Evolutionary conservation across 768 basidiomycete species (phyloP).

Genomic region (Tricholoma matsutake): DNA sequence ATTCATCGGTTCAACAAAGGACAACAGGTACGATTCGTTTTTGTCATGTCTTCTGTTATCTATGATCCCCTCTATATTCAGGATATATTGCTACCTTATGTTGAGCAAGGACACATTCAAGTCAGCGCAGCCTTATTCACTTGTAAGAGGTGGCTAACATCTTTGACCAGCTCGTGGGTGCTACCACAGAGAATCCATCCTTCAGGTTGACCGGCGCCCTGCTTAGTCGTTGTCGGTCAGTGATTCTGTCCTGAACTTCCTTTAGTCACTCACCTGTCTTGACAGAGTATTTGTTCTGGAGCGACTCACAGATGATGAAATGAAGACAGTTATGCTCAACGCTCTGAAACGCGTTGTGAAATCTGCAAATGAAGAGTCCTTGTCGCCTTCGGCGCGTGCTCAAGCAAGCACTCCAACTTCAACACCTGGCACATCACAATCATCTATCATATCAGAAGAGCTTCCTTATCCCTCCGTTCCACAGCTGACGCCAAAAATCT

Average conservation of each 20-base stretch:
- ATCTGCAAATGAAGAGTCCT: constrained; percentile 5
- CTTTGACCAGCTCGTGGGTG: constrained; percentile 60
- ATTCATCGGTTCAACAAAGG: constrained; percentile 76
- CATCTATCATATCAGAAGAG: constrained; percentile 17
- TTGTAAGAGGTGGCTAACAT: not conserved
- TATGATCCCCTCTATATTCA: constrained; percentile 23
- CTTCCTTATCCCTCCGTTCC: constrained; percentile 19
- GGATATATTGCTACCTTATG: constrained; percentile 79
- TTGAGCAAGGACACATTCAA: constrained; percentile 77
- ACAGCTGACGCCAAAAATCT: constrained; percentile 45
- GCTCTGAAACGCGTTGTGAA: constrained; percentile 36
- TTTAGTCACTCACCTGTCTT: constrained; percentile 17
- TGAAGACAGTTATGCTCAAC: constrained; percentile 53
- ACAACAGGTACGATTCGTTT: constrained; percentile 48
- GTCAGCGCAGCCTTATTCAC: constrained; percentile 27
- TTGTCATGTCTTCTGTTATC: not conserved
- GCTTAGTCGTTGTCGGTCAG: constrained; percentile 73
- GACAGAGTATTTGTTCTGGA: constrained; percentile 71
- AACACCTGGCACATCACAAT: constrained; percentile 9
- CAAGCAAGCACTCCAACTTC: not conserved
- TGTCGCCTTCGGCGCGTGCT: constrained; percentile 2
- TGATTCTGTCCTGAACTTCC: constrained; percentile 5
- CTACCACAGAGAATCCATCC: constrained; percentile 88
- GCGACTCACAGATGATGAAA: constrained; percentile 61
- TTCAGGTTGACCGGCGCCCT: constrained; percentile 77